These are phyloP conservation scores for Ceratorhiza oryzae-sativae DNA, from an alignment of 1,284 basidiomycete species.

Conservation along the genomic window DNA sequence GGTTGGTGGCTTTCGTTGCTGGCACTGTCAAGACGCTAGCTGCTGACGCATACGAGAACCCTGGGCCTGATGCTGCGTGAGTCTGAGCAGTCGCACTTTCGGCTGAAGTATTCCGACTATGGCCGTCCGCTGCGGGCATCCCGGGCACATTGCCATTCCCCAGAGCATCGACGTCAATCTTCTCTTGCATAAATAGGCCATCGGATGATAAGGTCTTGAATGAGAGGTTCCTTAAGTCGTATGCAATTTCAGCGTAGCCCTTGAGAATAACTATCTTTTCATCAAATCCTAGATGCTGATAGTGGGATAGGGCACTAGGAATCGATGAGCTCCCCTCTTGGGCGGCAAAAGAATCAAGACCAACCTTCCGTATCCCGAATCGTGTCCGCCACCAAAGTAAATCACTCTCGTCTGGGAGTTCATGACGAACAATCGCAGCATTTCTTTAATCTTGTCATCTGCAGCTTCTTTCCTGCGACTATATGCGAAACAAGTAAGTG, in stretches of 20 bases:
- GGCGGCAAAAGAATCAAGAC: neutral
- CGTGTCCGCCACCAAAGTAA: constrained; percentile 36
- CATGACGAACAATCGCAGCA: constrained; percentile 24
- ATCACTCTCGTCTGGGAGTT: constrained; percentile 24
- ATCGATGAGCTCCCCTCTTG: neutral
- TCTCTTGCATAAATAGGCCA: constrained; percentile 33
- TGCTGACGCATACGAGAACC: constrained; percentile 25
- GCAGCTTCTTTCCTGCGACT: constrained; percentile 35
- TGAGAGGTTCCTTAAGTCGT: constrained; percentile 28
- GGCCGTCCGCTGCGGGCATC: neutral
- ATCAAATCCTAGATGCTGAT: constrained; percentile 34
- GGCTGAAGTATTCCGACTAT: neutral
- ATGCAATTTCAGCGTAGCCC: constrained; percentile 31
- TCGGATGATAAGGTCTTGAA: constrained; percentile 19
- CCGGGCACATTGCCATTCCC: neutral
- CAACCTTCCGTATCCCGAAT: constrained; percentile 36
- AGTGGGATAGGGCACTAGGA: constrained; percentile 12
- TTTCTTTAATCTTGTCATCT: constrained; percentile 39
- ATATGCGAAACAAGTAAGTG: neutral
- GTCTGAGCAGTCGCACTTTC: neutral
- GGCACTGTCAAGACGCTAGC: constrained; percentile 18
- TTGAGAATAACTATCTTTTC: constrained; percentile 37
- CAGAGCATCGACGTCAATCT: constrained; percentile 13
- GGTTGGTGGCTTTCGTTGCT: neutral
- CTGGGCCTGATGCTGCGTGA: neutral